phyloP scores from a whole-genome alignment of 345 rosid species.

The Lumnitzera racemosa region DNA sequence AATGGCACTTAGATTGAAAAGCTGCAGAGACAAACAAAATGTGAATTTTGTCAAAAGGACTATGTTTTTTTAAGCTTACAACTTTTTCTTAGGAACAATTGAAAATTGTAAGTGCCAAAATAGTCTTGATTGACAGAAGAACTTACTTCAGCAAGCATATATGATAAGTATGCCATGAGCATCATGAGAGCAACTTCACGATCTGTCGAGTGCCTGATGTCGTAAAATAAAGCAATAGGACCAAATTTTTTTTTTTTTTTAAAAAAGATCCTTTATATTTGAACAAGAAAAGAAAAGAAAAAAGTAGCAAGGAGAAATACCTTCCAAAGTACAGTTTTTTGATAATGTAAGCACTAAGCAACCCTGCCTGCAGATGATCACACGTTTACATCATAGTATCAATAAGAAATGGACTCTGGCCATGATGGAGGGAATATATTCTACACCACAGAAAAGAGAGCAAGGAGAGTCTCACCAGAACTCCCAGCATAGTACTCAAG shows the following conservation, averaged over 20 bases:
- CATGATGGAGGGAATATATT: not conserved
- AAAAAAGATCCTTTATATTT: not conserved
- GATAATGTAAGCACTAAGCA: constrained; percentile 80
- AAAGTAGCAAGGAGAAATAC: constrained; percentile 21
- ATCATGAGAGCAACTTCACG: constrained; percentile 98
- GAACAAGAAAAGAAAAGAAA: not conserved
- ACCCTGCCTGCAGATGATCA: constrained; percentile 60
- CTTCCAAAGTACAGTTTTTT: constrained; percentile 88
- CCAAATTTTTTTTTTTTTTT: not conserved
- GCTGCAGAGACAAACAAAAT: constrained; percentile 34
- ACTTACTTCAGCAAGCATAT: constrained; percentile 83
- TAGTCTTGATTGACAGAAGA: constrained; percentile 1
- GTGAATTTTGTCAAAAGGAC: not conserved
- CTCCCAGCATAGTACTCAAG: constrained; percentile 78
- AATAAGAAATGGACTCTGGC: not conserved
- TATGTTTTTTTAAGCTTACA: constrained; percentile 2
- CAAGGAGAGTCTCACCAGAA: constrained; percentile 35
- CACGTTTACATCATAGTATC: not conserved
- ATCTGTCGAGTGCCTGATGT: constrained; percentile 76
- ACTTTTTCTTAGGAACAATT: not conserved
- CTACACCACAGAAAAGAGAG: not conserved
- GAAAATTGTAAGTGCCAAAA: not conserved
- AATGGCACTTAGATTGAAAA: constrained; percentile 76
- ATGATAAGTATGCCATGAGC: constrained; percentile 88
- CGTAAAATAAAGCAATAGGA: constrained; percentile 12